A percentile compares a stretch with the other conserved stretches of the same genome.
Evolutionary conservation across 202 grass and related monocot species (phyloP).

Genomic region (Schoenoplectus tabernaemontani): DNA sequence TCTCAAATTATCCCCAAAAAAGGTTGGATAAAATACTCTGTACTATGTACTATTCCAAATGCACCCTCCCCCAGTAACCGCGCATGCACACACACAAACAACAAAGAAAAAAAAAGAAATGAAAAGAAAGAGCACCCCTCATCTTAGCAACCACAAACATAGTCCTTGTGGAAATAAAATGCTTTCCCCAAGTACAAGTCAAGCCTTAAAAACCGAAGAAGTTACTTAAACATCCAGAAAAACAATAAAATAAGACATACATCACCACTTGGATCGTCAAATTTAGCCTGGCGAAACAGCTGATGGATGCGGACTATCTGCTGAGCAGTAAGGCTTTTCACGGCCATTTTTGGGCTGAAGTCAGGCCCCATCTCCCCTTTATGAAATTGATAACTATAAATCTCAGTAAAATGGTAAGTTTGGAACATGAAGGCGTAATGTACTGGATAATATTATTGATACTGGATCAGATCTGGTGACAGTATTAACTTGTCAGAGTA

Average conservation of each 20-base stretch:
- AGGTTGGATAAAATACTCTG: neutral
- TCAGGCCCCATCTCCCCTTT: constrained; percentile 93
- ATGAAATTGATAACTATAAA: constrained; percentile 11
- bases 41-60: constrained; percentile 8
- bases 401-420: neutral
- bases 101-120: neutral
- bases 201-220: neutral
- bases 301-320: constrained; percentile 94
- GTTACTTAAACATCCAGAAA: constrained; percentile 10
- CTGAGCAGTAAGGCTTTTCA: constrained; percentile 65
- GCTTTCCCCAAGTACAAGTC: neutral
- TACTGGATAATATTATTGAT: neutral
- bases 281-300: constrained; percentile 91
- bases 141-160: neutral
- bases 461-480: neutral
- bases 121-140: neutral
- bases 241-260: constrained; percentile 37
- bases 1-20: neutral
- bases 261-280: constrained; percentile 94
- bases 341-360: constrained; percentile 60
- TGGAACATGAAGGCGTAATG: neutral
- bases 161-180: neutral
- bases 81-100: neutral
- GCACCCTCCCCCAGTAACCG: neutral
- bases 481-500: neutral